Base-by-base conservation (phyloP, 306 rosid genomes). In the Canavalia ensiformis region DNA sequence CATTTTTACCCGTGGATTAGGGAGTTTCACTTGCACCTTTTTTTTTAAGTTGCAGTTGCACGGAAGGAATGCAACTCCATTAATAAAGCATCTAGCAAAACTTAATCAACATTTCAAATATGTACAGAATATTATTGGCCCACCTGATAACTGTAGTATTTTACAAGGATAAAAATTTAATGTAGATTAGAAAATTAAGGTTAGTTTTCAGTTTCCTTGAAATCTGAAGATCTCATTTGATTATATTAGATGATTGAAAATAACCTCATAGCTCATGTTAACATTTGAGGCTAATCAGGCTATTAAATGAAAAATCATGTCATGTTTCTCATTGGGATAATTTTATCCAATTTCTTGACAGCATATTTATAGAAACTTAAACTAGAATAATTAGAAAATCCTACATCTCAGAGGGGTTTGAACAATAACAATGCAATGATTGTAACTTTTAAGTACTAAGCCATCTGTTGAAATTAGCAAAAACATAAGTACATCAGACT, bases 161-260 rank as follows among this genome's bases (percentile, higher is more conserved):
- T 11, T 28, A 49, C 25, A 78, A 62, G 7, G 4, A 60, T 18
- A 71, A 39, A 60, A 30, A 8, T 71, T 71, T 46, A 2, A 64
- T 6, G 33, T 34, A 42, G 34, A 80, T 64, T 76, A 76, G 55
- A 60, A 79, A 57, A 45, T 58, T 34, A 31, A 6, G 11, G 9
- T 29, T 58, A 13, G 67, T 34, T 60, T 60, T 60, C 41, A 60
- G n/a, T 46, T 79, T 71, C 28, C 42, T 70, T 71, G 77, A 66
- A 54, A 67, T 66, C 46, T 67, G 45, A 45, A 35, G 18, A 31
- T 34, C 77, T 10, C 52, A 67, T 7, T 30, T 49, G 37, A 52
- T 25, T 34, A 7, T 44, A 50, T 39, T 50, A 60, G 65, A 47
- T 25, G 6, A 39, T 58, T 64, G 59, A 52, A 65, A 29, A 51